Base-by-base conservation (phyloP, 495 filamentous ascomycete species). In the Neurospora sp. region DNA sequence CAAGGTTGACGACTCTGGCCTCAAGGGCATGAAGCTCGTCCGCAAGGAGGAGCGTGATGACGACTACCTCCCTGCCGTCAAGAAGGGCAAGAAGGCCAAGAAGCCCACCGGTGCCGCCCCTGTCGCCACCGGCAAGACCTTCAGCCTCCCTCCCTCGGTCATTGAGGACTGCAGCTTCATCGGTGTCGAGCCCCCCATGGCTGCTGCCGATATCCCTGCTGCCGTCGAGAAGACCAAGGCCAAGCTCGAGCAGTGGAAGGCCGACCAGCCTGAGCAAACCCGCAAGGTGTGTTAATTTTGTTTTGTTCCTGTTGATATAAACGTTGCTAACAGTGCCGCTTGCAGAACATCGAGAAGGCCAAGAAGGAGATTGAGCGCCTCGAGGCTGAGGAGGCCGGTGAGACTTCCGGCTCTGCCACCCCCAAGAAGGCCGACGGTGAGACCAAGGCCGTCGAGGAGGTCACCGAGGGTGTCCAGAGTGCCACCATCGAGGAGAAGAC, bases 201-300 rank as follows among this genome's bases (percentile, higher is more conserved):
- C 87, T 80, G 90, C 93, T 77, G 83, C 89, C 39, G 96, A 95
- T 77, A 91, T 98, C 9, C 89, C 94, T 10, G 85, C 84, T 59
- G 88, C 88, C 3, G 81, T 92, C 14, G 94, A 97, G 87, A 95
- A 97, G 86, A 86, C 98, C 76, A 93, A 93, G 80, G 92, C 87
- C 73, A 98, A 98, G 86, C 85, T 97, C 46, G 91, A 89, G n/a
- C 87, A 91, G 76, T 99, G 95, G 93, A 97, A 97, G 87, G 86
- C 89, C 48, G 91, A 96, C 82, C 95, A 98, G 84, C 88, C 92
- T 42, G 85, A 87, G 71, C 93, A 97, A 85, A 99, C 96, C n/a
- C 89, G 92, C 74, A 91, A 93, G 87, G 96, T 98, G 82, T 82
- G 88, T 85, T 77, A 65, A 40, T 40, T 27, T 31, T 22, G 22